Base-by-base conservation (phyloP, 2,329 filamentous ascomycete genomes). In the Ceratocystis huliohia region DNA sequence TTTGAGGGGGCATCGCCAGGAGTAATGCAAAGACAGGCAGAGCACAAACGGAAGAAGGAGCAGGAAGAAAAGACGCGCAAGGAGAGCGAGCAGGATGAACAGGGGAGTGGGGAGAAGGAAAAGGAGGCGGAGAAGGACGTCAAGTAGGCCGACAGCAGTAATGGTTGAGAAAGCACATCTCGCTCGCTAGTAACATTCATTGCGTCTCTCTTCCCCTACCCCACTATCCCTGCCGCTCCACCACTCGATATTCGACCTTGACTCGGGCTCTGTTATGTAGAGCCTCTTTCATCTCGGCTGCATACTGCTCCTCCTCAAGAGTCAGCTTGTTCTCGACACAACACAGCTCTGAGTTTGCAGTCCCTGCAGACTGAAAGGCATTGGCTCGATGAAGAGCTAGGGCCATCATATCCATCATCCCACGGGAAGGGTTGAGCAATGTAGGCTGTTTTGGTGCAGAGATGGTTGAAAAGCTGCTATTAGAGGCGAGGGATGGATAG, bases 1-100 rank as follows among this genome's bases (percentile, higher is more conserved):
- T 74, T 83, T 62, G 81, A 80, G 66, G 71, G 70, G 17, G 33
- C 64, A 45, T 50, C 59, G 15, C 61, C 67, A 10, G 69, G 65
- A 30, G 68, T 68, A 6, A 25, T 57, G 4, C 61, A 65, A 65
- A 57, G 48, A 10, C 46, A 33, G 22, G 62, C 61, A 8, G 41
- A 66, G 22, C 44, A 62, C 5, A 64, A 61, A 22, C 64, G 67
- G 57, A 62, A 68, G 61, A 63, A 66, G 68, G 50, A 66, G 17
- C 22, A 66, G 44, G 41, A 66, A 33, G 50, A n/a, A 25, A 44
- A 56, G 56, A 37, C 5, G 10, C 6, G 17, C 46, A 25, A 67
- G 57, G 15, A 46, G 17, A 33, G 7, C 30, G 8, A 22, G 61
- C 37, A 48, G 20, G n/a, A 15, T 5, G 20, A 3, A 25, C 20